A percentile compares a stretch with the other conserved stretches of the same genome.
Conservation (phyloP, 192 early-diverging fungal genomes). For the Podila minutissima region DNA sequence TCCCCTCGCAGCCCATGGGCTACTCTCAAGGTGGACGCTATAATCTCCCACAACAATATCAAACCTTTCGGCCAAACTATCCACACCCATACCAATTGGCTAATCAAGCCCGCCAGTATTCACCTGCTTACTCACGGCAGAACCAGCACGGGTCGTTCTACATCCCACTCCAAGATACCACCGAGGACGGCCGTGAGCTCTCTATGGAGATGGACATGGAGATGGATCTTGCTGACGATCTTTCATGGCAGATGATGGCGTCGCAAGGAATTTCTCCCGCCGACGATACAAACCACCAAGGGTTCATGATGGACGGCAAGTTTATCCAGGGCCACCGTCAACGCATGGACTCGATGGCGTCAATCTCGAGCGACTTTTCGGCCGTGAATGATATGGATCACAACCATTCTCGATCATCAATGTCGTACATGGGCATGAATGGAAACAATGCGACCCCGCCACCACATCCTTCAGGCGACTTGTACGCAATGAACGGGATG, state of each 20-base stretch:
- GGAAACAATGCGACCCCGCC: background rate
- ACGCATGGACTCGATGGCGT: constrained; percentile 32
- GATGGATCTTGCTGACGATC: background rate
- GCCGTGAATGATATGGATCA: constrained; percentile 8
- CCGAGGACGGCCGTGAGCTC: background rate
- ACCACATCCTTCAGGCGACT: background rate
- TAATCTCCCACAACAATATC: constrained; percentile 5
- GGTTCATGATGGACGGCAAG: background rate
- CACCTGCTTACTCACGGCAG: background rate
- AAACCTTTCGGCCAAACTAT: background rate
- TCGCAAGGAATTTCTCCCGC: no score
- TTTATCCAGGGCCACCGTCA: constrained; percentile 1
- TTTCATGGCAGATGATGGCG: background rate
- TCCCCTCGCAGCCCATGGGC: constrained; percentile 8
- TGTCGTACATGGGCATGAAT: background rate
- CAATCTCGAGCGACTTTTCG: constrained; percentile 30
- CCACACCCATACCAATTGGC: background rate
- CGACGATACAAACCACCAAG: background rate
- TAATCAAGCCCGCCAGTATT: constrained; percentile 1
- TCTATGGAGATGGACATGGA: constrained; percentile 1
- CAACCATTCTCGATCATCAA: constrained; percentile 1
- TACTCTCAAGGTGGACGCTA: constrained; percentile 1
- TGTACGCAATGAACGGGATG: background rate
- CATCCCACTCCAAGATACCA: constrained; percentile 2
- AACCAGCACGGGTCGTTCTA: background rate